phyloP scores from a whole-genome alignment of 495 filamentous ascomycete species.

The Paragyromitra xinjiangensis region DNA sequence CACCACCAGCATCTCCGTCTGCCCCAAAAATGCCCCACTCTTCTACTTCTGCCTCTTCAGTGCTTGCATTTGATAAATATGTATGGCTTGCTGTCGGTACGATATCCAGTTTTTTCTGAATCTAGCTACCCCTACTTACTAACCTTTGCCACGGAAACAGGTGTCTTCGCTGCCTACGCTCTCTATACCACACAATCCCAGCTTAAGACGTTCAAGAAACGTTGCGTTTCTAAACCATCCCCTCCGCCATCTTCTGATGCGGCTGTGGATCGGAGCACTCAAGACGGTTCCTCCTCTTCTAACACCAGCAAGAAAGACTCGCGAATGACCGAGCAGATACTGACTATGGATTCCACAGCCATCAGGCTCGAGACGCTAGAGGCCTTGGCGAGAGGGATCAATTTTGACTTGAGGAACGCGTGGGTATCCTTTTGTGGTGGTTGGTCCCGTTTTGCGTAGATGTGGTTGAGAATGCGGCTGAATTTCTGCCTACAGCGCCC shows the following conservation, averaged over 20 bases:
- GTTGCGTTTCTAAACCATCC: constrained; percentile 45
- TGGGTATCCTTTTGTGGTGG: constrained; percentile 18
- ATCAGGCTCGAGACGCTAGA: constrained; percentile 48
- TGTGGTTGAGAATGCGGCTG: not conserved
- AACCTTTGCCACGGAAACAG: constrained; percentile 3
- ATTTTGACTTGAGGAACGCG: constrained; percentile 49
- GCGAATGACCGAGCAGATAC: constrained; percentile 42
- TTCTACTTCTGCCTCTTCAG: not conserved
- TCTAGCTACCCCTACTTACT: not conserved
- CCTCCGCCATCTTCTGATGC: constrained; percentile 36
- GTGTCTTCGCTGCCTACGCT: constrained; percentile 35
- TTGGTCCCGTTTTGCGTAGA: not conserved
- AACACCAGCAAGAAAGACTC: constrained; percentile 27
- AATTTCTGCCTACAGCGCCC: constrained; percentile 24
- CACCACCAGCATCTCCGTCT: not conserved
- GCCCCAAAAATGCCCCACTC: not conserved
- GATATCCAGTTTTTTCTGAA: not conserved
- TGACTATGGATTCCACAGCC: constrained; percentile 46
- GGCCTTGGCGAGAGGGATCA: constrained; percentile 28
- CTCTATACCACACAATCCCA: constrained; percentile 36
- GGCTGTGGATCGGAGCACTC: constrained; percentile 44
- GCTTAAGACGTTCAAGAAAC: constrained; percentile 42
- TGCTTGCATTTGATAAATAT: constrained; percentile 14
- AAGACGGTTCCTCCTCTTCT: constrained; percentile 49
- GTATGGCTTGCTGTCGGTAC: constrained; percentile 20